Percentiles rank a stretch among this genome's conserved stretches.
Evolutionary conservation across 2,329 filamentous ascomycete species (phyloP).

Genomic region (Hypoxylon sp.): DNA sequence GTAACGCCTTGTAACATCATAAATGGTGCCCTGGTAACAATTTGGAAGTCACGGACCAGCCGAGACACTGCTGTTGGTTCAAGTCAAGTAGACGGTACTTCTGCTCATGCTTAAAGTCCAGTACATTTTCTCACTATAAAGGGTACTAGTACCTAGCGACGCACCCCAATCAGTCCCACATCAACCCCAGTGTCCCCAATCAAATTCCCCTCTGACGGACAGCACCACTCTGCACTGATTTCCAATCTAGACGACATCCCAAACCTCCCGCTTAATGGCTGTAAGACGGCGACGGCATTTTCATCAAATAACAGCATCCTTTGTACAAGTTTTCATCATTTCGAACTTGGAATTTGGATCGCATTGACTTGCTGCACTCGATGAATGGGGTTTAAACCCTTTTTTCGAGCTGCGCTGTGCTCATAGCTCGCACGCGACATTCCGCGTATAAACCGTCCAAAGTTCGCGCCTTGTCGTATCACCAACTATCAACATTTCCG

Average conservation of each 20-base stretch:
- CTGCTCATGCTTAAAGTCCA: not conserved
- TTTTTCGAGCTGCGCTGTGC: constrained; percentile 49
- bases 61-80: not conserved
- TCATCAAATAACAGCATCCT: constrained; percentile 45
- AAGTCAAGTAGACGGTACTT: not conserved
- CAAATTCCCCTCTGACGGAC: constrained; percentile 24
- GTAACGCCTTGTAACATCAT: constrained; percentile 6
- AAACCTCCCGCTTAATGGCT: constrained; percentile 38
- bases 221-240: constrained; percentile 32
- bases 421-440: constrained; percentile 47
- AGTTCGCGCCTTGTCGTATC: constrained; percentile 40
- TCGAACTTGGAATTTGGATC: constrained; percentile 41
- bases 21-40: not conserved
- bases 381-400: constrained; percentile 48
- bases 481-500: constrained; percentile 46
- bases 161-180: constrained; percentile 7
- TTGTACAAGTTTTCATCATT: constrained; percentile 42
- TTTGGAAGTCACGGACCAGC: constrained; percentile 10
- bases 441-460: constrained; percentile 39
- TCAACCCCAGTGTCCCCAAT: constrained; percentile 30
- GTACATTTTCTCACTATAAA: not conserved
- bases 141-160: not conserved
- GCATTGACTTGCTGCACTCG: constrained; percentile 44
- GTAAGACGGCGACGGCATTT: constrained; percentile 31
- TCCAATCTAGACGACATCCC: constrained; percentile 32